Evolutionary conservation across 495 filamentous ascomycete species (phyloP), one percentile per base, ranked within the genome.

Genomic region (Tuber indicum): DNA sequence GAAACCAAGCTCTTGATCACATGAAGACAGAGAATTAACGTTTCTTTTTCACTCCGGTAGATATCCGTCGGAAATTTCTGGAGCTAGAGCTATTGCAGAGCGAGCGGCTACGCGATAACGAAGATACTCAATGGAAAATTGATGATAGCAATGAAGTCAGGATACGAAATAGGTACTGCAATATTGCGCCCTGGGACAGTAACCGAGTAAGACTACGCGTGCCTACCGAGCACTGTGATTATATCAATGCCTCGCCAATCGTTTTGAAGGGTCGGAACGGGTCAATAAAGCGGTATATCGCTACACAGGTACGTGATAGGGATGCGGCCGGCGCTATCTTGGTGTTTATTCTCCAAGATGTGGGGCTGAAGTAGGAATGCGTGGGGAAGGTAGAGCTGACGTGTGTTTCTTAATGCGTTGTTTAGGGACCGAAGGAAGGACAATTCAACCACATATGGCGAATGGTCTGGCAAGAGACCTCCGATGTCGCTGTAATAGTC

Each of bases 211-310:
- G 91, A 82, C 89, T 99, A 39, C 88, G 88, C 47, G 96, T 98
- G 3, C 91, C 93, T 17, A 89, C 91, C 44, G 93, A 91, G 21
- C 86, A 91, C 75, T 90, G 90, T 79, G 93, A 98, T 84, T 99
- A 98, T 85, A 96, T 98, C 86, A 99, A 99, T 84, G 96, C 96
- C 32, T 97, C 93, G 12, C 93, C 94, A 32, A 96, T 99, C 70
- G 81, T 87, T 9, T 86, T 98, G 43, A 86, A 85, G 49, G 89
- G 89, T 75, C 88, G 89, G 12, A 87, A 89, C 23, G 81, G 85
- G 52, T 84, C 85, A 62, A 84, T 87, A 72, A 86, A 87, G 75
- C 88, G 84, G 70, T 93, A 91, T 82, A 93, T 93, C 81, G 91
- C 87, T 74, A 94, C 86, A 71, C 91, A 88, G 86, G 92, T 87